Evolutionary conservation across 2,329 filamentous ascomycete species (phyloP), one percentile per base, ranked within the genome.

Genomic region (Botryotinia narcissicola): DNA sequence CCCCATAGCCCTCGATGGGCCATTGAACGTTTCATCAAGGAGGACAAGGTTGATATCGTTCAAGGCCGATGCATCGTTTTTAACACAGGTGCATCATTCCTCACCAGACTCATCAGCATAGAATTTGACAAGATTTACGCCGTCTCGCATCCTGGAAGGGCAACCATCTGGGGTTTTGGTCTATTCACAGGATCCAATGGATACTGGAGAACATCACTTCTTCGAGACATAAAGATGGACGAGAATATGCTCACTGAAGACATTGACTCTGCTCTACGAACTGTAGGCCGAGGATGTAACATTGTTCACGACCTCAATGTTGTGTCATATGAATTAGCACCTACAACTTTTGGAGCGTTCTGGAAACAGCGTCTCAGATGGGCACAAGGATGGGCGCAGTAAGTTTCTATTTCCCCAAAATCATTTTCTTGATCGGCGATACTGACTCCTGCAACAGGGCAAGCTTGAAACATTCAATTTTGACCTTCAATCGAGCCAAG

Each of bases 51-150:
- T 35, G 84, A 85, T 69, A 84, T 86, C 71, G 85, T 86, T 18
- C 85, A 86, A 78, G 85, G 85, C 7, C 83, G 85, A 29, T 86
- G 85, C 76, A 81, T 86, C 6, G 80, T 86, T 44, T 85, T 85
- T 80, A 86, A 86, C 76, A 81, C 84, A 5, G 79, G 80, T 20
- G 83, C 84, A 20, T 82, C 80, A 4, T 81, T 85, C 75, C 80
- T 84, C 63, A 82, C 85, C 2, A 82, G 81, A 63, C 84, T 86
- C 83, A 85, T 86, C 32, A 81, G 83, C 4, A 83, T 86, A 54
- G 85, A 86, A 75, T 86, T 86, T 73, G 85, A 86, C 78, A 86
- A 86, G 78, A 86, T 86, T 73, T 86, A 86, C 74, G 85, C 84
- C 4, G 84, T 85, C 22, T 85, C 85, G 9, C 85, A 86, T 75